phyloP scores from a whole-genome alignment of 495 filamentous ascomycete genomes.

The Xylaria cubensis region DNA sequence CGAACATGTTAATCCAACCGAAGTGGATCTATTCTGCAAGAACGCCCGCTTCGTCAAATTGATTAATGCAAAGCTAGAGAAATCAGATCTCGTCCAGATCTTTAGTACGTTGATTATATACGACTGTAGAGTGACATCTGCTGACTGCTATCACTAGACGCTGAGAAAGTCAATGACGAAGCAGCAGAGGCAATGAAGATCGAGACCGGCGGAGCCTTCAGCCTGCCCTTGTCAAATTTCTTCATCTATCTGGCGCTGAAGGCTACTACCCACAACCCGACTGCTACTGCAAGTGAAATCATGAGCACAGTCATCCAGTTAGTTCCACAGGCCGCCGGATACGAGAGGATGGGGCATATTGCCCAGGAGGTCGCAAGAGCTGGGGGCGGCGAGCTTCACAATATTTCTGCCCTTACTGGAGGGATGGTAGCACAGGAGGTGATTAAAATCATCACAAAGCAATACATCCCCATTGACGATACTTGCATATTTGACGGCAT shows the following conservation, averaged over 20 bases:
- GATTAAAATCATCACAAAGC: conserved; percentile 93
- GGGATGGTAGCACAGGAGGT: conserved; percentile 95
- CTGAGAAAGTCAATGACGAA: conserved; percentile 50
- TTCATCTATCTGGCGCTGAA: conserved; percentile 78
- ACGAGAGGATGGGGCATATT: conserved; percentile 57
- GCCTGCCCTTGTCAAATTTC: conserved; percentile 68
- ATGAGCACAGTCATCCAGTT: conserved; percentile 47
- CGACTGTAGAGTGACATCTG: conserved; percentile 24
- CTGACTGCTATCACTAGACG: conserved; percentile 26
- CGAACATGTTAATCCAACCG: conserved; percentile 67
- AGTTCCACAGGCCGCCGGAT: conserved; percentile 53
- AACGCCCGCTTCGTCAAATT: conserved; percentile 92
- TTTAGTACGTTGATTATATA: conserved; percentile 34
- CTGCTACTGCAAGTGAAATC: conserved; percentile 54
- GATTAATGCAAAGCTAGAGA: conserved; percentile 58
- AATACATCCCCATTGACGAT: conserved; percentile 95
- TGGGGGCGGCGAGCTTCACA: conserved; percentile 89
- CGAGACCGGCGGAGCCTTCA: conserved; percentile 41
- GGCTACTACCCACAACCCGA: conserved; percentile 55
- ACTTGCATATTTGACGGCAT: conserved; percentile 94
- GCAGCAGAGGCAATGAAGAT: conserved; percentile 48
- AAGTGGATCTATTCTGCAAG: conserved; percentile 95
- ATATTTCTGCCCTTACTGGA: conserved; percentile 87
- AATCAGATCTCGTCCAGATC: conserved; percentile 37
- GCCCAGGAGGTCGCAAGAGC: conserved; percentile 75